Percentiles rank a stretch among this genome's conserved stretches.
Evolutionary conservation across 2,329 filamentous ascomycete species (phyloP).

Genomic region (Diplodia sapinea): DNA sequence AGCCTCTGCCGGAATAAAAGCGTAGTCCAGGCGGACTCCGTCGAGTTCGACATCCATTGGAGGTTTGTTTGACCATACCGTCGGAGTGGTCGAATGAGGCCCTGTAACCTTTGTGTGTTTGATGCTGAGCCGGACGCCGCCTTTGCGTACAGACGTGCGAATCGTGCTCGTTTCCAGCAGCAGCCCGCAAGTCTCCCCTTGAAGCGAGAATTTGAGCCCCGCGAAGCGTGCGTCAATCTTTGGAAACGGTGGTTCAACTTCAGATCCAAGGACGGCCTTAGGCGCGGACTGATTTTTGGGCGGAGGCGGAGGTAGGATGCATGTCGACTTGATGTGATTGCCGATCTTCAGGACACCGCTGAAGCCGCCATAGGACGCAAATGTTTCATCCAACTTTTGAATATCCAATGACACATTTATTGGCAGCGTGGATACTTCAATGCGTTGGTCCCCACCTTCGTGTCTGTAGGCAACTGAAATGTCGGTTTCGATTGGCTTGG

Average conservation of each 20-base stretch:
- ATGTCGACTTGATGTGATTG: conserved; percentile 77
- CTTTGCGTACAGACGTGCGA: conserved; percentile 77
- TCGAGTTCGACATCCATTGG: conserved; percentile 60
- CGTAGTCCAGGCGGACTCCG: conserved; percentile 74
- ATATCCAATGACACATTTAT: conserved; percentile 78
- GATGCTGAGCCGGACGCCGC: conserved; percentile 74
- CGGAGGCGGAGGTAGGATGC: conserved; percentile 54
- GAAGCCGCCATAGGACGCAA: conserved; percentile 87
- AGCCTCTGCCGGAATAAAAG: conserved; percentile 72
- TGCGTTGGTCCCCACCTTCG: conserved; percentile 36
- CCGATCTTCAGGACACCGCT: conserved; percentile 90
- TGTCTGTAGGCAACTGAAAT: conserved; percentile 41
- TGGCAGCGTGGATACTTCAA: conserved; percentile 65
- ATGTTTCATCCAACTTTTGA: conserved; percentile 80
- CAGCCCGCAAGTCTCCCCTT: conserved; percentile 77
- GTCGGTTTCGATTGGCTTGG: conserved; percentile 40
- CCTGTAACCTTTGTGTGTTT: conserved; percentile 77
- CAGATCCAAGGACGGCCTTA: conserved; percentile 32
- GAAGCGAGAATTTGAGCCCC: conserved; percentile 75
- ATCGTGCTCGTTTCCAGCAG: conserved; percentile 78
- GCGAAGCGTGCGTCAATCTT: conserved; percentile 81
- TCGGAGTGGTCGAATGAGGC: conserved; percentile 63
- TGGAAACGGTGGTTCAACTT: conserved; percentile 38
- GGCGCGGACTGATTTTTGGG: conserved; percentile 39
- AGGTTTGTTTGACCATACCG: conserved; percentile 54